Base-by-base conservation (phyloP, 345 rosid species). In the Pistacia atlantica region DNA sequence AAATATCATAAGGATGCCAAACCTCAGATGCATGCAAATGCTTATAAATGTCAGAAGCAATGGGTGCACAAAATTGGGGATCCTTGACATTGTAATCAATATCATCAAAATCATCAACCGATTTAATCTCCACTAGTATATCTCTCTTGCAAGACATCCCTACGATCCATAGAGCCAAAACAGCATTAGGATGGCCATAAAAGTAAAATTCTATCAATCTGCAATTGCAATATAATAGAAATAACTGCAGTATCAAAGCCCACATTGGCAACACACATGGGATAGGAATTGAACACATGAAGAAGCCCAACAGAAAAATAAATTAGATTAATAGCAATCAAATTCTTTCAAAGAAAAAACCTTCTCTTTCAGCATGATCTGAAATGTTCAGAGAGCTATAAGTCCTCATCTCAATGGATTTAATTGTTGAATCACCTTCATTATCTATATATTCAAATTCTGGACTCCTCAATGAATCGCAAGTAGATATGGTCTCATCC, bases 41-140 rank as follows among this genome's bases (percentile, higher is more conserved):
- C 76, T 82, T 67, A 75, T 74, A 86, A 76, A 86, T 84, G 70
- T 82, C 87, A 58, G 58, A 63, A 79, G 84, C 84, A 80, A 76
- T 57, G 42, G 57, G 55, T 68, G 68, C 82, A 79, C 86, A 84
- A 70, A 80, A 77, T 73, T 83, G 85, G 10, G 87, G 87, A 75
- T 87, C 85, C 11, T 71, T 33, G 66, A 61, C 72, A 75, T 79
- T 62, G 69, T 71, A 42, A 68, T 78, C 83, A 9, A 82, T 67
- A 58, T 51, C 65, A 58, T 78, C 81, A 67, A 75, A 64, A 65
- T 61, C 25, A 75, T 75, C 79, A 77, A 60, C 73, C 8, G 17
- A 17, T 48, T 77, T 76, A 75, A 57, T 76, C 20, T 52, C 74
- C 48, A 18, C 20, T 22, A 58, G 38, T 65, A 68, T 11, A 20